Percentiles rank a stretch among this genome's conserved stretches.
These are phyloP conservation scores for Suillus subaureus DNA, from an alignment of 768 basidiomycete species.

Conservation along the genomic window DNA sequence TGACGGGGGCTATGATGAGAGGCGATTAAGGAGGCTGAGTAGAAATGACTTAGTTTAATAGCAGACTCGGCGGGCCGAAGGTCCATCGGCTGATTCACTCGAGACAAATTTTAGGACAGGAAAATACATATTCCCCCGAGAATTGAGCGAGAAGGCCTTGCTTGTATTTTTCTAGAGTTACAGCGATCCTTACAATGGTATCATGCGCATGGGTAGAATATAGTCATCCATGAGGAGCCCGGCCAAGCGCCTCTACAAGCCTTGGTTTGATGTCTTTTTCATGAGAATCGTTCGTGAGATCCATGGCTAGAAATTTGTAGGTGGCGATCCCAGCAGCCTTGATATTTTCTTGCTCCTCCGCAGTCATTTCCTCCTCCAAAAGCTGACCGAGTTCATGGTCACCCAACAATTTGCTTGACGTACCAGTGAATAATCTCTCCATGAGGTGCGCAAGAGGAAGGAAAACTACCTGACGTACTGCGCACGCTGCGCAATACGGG, in stretches of 20 bases:
- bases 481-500: slow-evolving; percentile 68
- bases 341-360: slow-evolving; percentile 64
- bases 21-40: background rate
- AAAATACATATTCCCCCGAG: background rate
- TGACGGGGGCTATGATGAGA: slow-evolving; percentile 26
- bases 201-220: background rate
- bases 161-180: slow-evolving; percentile 7
- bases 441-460: background rate
- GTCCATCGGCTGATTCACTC: background rate
- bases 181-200: background rate
- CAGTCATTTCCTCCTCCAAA: slow-evolving; percentile 75
- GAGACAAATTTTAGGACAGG: background rate
- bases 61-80: background rate
- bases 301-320: slow-evolving; percentile 76
- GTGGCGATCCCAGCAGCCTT: slow-evolving; percentile 75
- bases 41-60: background rate
- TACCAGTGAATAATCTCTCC: slow-evolving; percentile 2
- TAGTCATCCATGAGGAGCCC: slow-evolving; percentile 1
- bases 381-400: slow-evolving; percentile 66
- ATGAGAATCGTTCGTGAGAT: slow-evolving; percentile 46
- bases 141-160: too few relatives aligned
- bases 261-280: slow-evolving; percentile 27
- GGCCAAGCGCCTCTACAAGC: slow-evolving; percentile 29
- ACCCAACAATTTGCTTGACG: slow-evolving; percentile 55
- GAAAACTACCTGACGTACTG: slow-evolving; percentile 68